Percentiles rank a stretch among this genome's conserved stretches.
These are phyloP conservation scores for Pythium rhizo-oryzae DNA, from an alignment of 352 stramenopile species.

Conservation along the genomic window DNA sequence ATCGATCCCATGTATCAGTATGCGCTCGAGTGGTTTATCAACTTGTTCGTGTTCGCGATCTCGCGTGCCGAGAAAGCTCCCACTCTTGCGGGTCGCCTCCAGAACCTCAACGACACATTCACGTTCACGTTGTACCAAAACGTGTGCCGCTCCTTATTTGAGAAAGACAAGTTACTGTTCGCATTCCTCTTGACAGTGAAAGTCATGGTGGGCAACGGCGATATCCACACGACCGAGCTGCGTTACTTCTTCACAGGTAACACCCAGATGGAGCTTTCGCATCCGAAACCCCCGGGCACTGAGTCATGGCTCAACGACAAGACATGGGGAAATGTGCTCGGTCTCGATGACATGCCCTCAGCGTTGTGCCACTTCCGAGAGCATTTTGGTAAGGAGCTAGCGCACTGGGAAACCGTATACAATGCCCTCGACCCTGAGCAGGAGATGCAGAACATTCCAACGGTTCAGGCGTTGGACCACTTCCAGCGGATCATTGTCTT, in stretches of 20 bases:
- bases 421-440: conserved; percentile 86
- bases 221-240: conserved; percentile 78
- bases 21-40: conserved; percentile 96
- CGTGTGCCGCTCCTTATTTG: conserved; percentile 96
- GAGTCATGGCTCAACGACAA: conserved; percentile 88
- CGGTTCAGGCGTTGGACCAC: conserved; percentile 59
- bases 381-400: conserved; percentile 52
- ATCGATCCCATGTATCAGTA: conserved; percentile 98
- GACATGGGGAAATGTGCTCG: conserved; percentile 89
- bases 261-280: conserved; percentile 89
- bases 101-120: conserved; percentile 94
- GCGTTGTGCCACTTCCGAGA: conserved; percentile 60
- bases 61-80: conserved; percentile 75
- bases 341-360: conserved; percentile 57
- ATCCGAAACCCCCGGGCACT: conserved; percentile 60
- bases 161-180: conserved; percentile 97
- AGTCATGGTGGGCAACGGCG: conserved; percentile 83
- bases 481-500: conserved; percentile 93
- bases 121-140: conserved; percentile 95
- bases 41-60: conserved; percentile 94
- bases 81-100: conserved; percentile 82
- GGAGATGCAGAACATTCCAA: conserved; percentile 55
- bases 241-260: conserved; percentile 94
- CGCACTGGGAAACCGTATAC: conserved; percentile 76
- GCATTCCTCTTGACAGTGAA: conserved; percentile 94